A percentile compares a stretch with the other conserved stretches of the same genome.
Evolutionary conservation across 305 asterid genomes (phyloP).

Genomic region (Fraxinus floribunda): DNA sequence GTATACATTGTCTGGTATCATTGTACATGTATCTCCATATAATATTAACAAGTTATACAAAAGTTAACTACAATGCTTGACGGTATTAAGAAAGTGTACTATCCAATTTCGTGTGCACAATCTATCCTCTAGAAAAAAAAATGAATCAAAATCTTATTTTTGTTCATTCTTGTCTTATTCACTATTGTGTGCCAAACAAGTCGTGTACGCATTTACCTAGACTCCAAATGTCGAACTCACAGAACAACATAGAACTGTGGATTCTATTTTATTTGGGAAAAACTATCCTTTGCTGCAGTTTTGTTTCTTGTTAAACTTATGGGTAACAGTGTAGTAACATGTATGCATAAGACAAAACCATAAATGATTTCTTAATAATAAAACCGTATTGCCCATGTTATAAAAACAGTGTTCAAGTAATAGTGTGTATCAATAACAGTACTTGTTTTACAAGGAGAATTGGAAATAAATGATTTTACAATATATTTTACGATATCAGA

Average conservation of each 20-base stretch:
- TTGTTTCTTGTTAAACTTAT: background rate
- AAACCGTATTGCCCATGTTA: background rate
- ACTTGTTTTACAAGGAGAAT: background rate
- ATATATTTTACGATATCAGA: background rate
- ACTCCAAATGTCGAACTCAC: background rate
- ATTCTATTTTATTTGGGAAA: background rate
- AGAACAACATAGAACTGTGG: background rate
- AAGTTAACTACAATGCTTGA: background rate
- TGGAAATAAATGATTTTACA: background rate
- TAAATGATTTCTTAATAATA: background rate
- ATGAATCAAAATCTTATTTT: background rate
- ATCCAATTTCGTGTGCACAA: background rate
- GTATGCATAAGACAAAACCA: background rate
- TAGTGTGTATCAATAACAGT: background rate
- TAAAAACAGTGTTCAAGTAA: background rate
- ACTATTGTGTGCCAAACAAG: background rate
- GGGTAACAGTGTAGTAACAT: background rate
- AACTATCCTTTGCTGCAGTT: background rate
- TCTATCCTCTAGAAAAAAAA: background rate
- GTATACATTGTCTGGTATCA: background rate
- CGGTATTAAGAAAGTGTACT: background rate
- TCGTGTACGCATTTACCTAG: background rate
- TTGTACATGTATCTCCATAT: background rate
- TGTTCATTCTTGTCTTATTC: background rate
- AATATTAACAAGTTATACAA: background rate